phyloP scores from a whole-genome alignment of 257 asterid species.

The Petrea volubilis region DNA sequence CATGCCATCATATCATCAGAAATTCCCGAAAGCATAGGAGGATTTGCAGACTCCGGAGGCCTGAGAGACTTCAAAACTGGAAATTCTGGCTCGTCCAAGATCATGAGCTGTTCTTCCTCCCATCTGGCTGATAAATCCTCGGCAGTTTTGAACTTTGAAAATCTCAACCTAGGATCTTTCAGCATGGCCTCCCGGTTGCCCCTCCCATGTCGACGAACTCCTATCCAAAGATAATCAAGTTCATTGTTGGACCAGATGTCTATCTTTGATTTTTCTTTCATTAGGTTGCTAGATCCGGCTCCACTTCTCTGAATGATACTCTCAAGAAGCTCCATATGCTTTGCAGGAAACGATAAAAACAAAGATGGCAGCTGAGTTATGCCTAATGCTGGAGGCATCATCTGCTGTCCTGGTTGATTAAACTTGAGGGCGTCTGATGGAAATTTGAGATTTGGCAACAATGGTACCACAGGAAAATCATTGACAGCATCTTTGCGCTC shows the following conservation, averaged over 20 bases:
- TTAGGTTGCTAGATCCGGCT: constrained; percentile 57
- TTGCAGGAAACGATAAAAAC: constrained; percentile 76
- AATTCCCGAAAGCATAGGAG: constrained; percentile 60
- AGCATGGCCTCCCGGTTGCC: constrained; percentile 93
- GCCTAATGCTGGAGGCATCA: constrained; percentile 55
- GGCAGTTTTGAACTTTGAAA: constrained; percentile 71
- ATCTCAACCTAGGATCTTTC: constrained; percentile 75
- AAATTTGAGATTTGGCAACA: constrained; percentile 70
- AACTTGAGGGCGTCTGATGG: constrained; percentile 54
- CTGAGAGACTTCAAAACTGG: constrained; percentile 33
- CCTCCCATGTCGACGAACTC: constrained; percentile 89
- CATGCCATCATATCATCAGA: constrained; percentile 82
- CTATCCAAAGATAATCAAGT: constrained; percentile 95
- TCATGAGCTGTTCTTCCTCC: constrained; percentile 90
- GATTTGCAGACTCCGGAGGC: constrained; percentile 46
- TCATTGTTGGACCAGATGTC: constrained; percentile 96
- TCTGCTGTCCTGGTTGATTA: constrained; percentile 61
- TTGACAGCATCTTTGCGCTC: constrained; percentile 45
- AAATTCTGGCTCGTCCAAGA: constrained; percentile 60
- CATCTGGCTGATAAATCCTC: constrained; percentile 80
- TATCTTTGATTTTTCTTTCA: constrained; percentile 47
- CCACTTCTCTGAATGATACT: constrained; percentile 78
- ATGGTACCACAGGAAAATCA: constrained; percentile 53
- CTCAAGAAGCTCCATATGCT: constrained; percentile 78
- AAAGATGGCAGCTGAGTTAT: constrained; percentile 55